Conservation (phyloP, 495 filamentous ascomycete genomes). For the Aspergillus nidulans region DNA sequence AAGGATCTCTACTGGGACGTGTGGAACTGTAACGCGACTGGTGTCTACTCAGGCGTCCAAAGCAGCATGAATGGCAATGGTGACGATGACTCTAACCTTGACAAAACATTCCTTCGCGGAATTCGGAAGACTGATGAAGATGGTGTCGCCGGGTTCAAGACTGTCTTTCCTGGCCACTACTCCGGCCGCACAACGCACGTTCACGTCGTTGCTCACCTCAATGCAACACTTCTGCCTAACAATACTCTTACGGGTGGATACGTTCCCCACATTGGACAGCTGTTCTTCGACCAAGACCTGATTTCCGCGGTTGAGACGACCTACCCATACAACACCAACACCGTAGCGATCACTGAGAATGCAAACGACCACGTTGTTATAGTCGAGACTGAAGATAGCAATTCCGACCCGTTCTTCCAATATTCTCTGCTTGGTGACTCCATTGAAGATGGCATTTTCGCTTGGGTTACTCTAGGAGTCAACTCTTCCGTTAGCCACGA, state of each 20-base stretch:
- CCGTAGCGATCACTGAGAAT: constrained; percentile 41
- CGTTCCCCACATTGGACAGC: constrained; percentile 53
- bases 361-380: constrained; percentile 45
- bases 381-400: constrained; percentile 39
- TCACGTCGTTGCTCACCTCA: constrained; percentile 45
- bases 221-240: constrained; percentile 41
- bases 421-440: constrained; percentile 52
- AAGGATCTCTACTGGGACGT: constrained; percentile 47
- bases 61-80: constrained; percentile 20
- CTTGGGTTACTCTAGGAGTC: constrained; percentile 52
- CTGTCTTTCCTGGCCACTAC: constrained; percentile 53
- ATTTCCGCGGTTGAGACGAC: constrained; percentile 40
- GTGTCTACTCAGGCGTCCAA: constrained; percentile 41
- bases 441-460: constrained; percentile 51
- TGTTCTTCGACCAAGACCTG: constrained; percentile 56
- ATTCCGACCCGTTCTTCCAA: constrained; percentile 54
- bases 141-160: constrained; percentile 45
- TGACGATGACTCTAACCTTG: constrained; percentile 32
- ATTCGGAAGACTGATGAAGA: constrained; percentile 45
- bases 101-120: constrained; percentile 49
- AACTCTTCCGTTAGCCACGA: constrained; percentile 35
- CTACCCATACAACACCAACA: constrained; percentile 54
- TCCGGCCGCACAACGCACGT: constrained; percentile 43
- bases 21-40: constrained; percentile 55
- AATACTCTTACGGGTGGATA: constrained; percentile 45